phyloP scores from a whole-genome alignment of 2,329 filamentous ascomycete genomes.

The Exophiala viscosa region DNA sequence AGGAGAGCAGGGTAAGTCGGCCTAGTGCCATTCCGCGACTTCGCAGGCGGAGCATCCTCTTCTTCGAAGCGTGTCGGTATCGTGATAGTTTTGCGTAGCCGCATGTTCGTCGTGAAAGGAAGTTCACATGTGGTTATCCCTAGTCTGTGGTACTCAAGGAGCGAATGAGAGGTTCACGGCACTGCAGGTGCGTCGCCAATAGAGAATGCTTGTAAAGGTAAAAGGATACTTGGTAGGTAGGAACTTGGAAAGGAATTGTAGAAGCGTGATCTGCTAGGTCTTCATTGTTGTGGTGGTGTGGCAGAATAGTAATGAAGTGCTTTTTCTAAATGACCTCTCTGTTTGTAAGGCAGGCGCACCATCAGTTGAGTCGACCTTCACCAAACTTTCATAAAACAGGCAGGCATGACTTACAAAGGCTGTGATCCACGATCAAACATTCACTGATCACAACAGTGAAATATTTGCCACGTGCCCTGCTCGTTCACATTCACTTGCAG shows the following conservation, averaged over 20 bases:
- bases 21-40: conserved; percentile 17
- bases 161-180: not conserved
- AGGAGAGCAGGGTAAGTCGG: conserved; percentile 27
- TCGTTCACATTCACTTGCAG: not conserved
- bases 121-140: conserved; percentile 22
- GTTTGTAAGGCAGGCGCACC: not conserved
- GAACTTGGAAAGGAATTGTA: not conserved
- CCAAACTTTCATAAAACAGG: not conserved
- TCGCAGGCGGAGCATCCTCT: conserved; percentile 16
- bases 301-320: not conserved
- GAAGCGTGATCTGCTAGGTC: not conserved
- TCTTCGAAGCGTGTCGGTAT: conserved; percentile 34
- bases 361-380: conserved; percentile 3
- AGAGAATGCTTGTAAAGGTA: too few species aligned
- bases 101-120: conserved; percentile 29
- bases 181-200: too few species aligned
- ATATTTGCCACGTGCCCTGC: not conserved
- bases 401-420: conserved; percentile 4
- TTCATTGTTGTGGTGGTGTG: not conserved
- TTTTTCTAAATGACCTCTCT: not conserved
- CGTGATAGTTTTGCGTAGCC: conserved; percentile 33
- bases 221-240: not conserved
- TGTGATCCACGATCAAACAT: not conserved
- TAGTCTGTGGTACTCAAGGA: not conserved
- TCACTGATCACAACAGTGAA: conserved; percentile 1